Percentiles rank a stretch among this genome's conserved stretches.
These are phyloP conservation scores for Penicillium lividum DNA, from an alignment of 495 filamentous ascomycete species.

Conservation along the genomic window DNA sequence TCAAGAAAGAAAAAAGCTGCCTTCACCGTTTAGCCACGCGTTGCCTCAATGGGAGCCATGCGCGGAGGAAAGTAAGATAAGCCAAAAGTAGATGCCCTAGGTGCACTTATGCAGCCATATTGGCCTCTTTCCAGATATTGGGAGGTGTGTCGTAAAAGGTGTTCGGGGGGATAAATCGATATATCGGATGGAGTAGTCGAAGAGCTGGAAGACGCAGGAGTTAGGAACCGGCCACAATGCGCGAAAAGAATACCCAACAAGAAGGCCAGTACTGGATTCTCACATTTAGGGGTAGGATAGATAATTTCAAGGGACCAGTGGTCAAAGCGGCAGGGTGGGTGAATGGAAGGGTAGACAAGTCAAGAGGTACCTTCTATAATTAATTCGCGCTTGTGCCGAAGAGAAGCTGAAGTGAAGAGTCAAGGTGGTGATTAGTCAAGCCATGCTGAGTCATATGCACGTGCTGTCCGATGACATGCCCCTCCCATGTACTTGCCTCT, in stretches of 20 bases:
- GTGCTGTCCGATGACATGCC: slow-evolving; percentile 25
- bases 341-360: slow-evolving; percentile 5
- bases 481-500: slow-evolving; percentile 1
- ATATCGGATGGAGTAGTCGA: slow-evolving; percentile 11
- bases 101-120: slow-evolving; percentile 43
- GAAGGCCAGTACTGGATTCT: slow-evolving; percentile 1
- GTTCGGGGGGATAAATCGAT: background rate
- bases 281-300: slow-evolving; percentile 1
- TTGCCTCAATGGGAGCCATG: slow-evolving; percentile 50
- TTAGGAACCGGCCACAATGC: slow-evolving; percentile 14
- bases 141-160: slow-evolving; percentile 2
- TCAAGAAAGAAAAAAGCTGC: slow-evolving; percentile 33
- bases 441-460: slow-evolving; percentile 20
- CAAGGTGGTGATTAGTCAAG: slow-evolving; percentile 10
- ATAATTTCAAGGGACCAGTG: background rate
- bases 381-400: slow-evolving; percentile 20
- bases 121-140: slow-evolving; percentile 22
- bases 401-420: slow-evolving; percentile 24
- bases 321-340: slow-evolving; percentile 1
- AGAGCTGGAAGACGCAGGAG: slow-evolving; percentile 12
- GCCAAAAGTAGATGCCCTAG: slow-evolving; percentile 22
- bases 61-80: slow-evolving; percentile 29
- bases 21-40: slow-evolving; percentile 45
- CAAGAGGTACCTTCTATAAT: slow-evolving; percentile 10
- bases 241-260: background rate